Conservation (phyloP, 2,329 filamentous ascomycete genomes). For the Calonectria pteridis region DNA sequence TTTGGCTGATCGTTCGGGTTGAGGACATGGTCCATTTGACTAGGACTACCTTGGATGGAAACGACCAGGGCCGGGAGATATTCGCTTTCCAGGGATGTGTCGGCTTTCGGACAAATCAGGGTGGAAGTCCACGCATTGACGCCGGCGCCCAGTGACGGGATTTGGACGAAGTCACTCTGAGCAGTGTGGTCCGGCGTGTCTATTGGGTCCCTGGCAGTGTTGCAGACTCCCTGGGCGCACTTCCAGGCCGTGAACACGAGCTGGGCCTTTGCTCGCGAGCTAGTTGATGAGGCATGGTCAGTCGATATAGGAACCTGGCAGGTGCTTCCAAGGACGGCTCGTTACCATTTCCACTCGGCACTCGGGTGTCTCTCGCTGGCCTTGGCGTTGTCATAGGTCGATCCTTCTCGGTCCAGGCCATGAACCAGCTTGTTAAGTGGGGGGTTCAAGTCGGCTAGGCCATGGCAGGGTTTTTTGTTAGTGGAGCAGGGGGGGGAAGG, state of each 20-base stretch:
- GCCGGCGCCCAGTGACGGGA: slow-evolving; percentile 25
- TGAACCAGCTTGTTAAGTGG: slow-evolving; percentile 33
- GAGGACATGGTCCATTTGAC: slow-evolving; percentile 41
- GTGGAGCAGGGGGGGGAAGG: background rate
- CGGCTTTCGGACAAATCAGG: slow-evolving; percentile 9
- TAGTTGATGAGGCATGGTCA: slow-evolving; percentile 1
- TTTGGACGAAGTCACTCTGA: slow-evolving; percentile 20
- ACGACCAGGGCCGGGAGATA: slow-evolving; percentile 32
- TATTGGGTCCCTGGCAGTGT: slow-evolving; percentile 13
- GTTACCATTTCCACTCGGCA: slow-evolving; percentile 37
- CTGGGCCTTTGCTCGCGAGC: slow-evolving; percentile 30
- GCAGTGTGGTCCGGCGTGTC: slow-evolving; percentile 30
- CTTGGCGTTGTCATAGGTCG: slow-evolving; percentile 38
- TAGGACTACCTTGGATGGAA: slow-evolving; percentile 38
- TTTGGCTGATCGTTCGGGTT: slow-evolving; percentile 32
- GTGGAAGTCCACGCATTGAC: slow-evolving; percentile 37
- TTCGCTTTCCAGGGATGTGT: background rate
- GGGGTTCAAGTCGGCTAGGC: slow-evolving; percentile 25
- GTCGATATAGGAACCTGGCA: background rate
- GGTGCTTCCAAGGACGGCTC: background rate
- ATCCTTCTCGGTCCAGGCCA: slow-evolving; percentile 38
- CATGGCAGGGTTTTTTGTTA: background rate
- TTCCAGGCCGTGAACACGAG: slow-evolving; percentile 37
- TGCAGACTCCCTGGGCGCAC: slow-evolving; percentile 33
- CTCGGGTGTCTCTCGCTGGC: slow-evolving; percentile 22